Evolutionary conservation across 2,329 filamentous ascomycete species (phyloP).

Genomic region (Ophiostoma quercus): DNA sequence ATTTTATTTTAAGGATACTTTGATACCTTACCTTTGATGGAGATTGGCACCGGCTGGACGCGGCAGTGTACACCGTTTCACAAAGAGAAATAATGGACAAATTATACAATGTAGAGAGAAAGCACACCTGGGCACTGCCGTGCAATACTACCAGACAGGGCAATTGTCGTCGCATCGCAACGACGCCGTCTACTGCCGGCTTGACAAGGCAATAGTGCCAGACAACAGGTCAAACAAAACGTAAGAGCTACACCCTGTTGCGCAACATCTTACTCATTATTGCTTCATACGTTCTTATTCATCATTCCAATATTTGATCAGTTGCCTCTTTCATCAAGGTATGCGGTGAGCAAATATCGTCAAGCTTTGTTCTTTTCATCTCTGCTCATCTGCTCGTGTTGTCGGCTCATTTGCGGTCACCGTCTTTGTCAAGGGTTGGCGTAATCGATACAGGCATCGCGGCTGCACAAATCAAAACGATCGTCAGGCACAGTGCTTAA

Average conservation of each 20-base stretch:
- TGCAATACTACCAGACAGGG: not conserved
- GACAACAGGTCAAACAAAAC: not conserved
- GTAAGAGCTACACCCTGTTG: not conserved
- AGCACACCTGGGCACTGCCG: not conserved
- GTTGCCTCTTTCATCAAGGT: constrained; percentile 2
- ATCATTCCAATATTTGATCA: not conserved
- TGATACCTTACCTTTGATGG: not conserved
- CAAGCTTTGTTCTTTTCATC: not conserved
- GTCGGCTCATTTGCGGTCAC: too few species aligned
- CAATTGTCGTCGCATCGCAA: not conserved
- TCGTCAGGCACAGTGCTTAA: not conserved
- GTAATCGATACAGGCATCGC: not conserved
- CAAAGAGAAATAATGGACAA: not conserved
- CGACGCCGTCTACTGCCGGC: not conserved
- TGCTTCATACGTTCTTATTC: not conserved
- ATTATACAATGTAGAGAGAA: not conserved
- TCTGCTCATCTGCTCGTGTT: not conserved
- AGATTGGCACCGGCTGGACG: constrained; percentile 5
- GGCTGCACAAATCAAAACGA: not conserved
- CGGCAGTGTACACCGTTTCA: not conserved
- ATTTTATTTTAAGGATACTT: not conserved
- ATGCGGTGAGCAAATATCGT: not conserved
- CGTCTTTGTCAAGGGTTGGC: not conserved
- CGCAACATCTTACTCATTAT: not conserved
- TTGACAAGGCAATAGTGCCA: not conserved